Percentiles rank a stretch among this genome's conserved stretches.
These are phyloP conservation scores for Leccinum subatratum DNA, from an alignment of 1,284 basidiomycete species.

Conservation along the genomic window DNA sequence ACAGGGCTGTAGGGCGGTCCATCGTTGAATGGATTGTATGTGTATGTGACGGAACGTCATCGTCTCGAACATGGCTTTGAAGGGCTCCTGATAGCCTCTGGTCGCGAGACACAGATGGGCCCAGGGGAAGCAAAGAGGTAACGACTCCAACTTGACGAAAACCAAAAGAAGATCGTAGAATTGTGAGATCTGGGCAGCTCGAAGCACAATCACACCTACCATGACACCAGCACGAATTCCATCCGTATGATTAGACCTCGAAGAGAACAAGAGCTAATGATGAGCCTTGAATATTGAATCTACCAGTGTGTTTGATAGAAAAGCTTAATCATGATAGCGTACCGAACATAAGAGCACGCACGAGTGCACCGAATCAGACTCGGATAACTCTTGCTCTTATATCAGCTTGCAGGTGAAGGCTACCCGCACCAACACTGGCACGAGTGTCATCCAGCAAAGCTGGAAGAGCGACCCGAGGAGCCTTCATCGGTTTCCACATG, in stretches of 20 bases:
- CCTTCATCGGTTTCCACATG: neutral
- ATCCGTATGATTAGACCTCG: conserved; percentile 89
- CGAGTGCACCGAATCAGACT: too few relatives aligned
- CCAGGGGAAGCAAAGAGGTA: conserved; percentile 84
- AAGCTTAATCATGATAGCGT: conserved; percentile 9
- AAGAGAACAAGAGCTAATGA: conserved; percentile 93
- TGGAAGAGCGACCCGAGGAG: too few relatives aligned
- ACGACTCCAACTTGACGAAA: conserved; percentile 97
- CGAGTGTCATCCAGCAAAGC: too few relatives aligned
- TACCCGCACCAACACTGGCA: too few relatives aligned
- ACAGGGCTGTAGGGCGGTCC: conserved; percentile 86
- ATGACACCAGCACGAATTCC: conserved; percentile 87
- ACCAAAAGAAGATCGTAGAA: conserved; percentile 83
- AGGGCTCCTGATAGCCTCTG: conserved; percentile 68
- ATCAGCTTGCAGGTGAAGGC: too few relatives aligned
- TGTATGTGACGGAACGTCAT: conserved; percentile 57
- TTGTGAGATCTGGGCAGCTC: neutral
- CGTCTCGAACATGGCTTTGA: conserved; percentile 93
- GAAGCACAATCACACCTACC: conserved; percentile 41
- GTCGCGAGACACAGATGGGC: conserved; percentile 63
- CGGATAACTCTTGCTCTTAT: too few relatives aligned
- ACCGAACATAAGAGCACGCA: too few relatives aligned
- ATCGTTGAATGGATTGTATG: conserved; percentile 88
- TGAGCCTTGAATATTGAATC: conserved; percentile 89
- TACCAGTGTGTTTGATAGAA: neutral